phyloP scores from a whole-genome alignment of 306 rosid species.

The Lablab purpureus region DNA sequence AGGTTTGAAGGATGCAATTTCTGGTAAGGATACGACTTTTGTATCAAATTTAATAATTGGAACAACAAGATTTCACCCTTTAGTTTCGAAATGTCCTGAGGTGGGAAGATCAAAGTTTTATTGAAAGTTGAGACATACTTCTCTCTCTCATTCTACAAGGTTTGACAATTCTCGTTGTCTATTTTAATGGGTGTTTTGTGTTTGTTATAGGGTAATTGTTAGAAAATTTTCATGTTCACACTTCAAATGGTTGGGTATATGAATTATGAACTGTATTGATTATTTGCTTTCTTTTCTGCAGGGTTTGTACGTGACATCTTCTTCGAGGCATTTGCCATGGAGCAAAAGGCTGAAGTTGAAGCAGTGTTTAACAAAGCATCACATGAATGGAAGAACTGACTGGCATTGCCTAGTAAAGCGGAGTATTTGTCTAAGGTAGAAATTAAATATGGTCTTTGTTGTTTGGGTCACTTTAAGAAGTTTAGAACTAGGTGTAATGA shows the following conservation, averaged over 20 bases:
- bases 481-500: slow-evolving; percentile 31
- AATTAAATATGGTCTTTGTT: slow-evolving; percentile 27
- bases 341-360: slow-evolving; percentile 68
- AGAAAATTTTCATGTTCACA: slow-evolving; percentile 9
- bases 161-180: not conserved
- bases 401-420: slow-evolving; percentile 52
- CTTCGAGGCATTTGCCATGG: slow-evolving; percentile 65
- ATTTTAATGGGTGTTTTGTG: slow-evolving; percentile 4
- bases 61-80: not conserved
- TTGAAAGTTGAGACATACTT: slow-evolving; percentile 4
- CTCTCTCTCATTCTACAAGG: not conserved
- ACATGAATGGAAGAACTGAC: slow-evolving; percentile 61
- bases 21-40: not conserved
- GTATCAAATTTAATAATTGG: not conserved
- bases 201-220: slow-evolving; percentile 11
- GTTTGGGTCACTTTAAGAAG: slow-evolving; percentile 26
- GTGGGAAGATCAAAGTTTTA: slow-evolving; percentile 6
- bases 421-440: slow-evolving; percentile 69
- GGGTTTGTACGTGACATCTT: slow-evolving; percentile 68
- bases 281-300: slow-evolving; percentile 43
- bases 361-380: slow-evolving; percentile 60
- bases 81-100: slow-evolving; percentile 22
- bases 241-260: slow-evolving; percentile 15
- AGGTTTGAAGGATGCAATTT: slow-evolving; percentile 3
- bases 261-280: slow-evolving; percentile 20